phyloP scores from a whole-genome alignment of 1,284 basidiomycete species.

The Volvariella volvacea region DNA sequence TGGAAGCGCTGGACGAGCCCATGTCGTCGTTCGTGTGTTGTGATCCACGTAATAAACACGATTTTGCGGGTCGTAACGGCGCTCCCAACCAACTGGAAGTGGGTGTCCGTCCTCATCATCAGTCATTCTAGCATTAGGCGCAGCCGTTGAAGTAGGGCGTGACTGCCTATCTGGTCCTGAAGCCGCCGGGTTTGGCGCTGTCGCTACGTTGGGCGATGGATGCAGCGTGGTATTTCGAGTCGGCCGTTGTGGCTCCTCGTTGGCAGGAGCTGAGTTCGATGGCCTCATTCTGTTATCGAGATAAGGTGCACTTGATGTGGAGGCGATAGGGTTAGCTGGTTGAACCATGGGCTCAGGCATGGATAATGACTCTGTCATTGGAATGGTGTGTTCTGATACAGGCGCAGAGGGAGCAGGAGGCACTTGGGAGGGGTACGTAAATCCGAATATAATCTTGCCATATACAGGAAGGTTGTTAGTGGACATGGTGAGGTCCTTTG shows the following conservation, averaged over 20 bases:
- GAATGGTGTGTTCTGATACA: constrained; percentile 10
- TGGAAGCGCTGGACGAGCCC: constrained; percentile 64
- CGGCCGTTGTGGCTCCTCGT: constrained; percentile 3
- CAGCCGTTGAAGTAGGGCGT: background rate
- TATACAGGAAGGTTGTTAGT: constrained; percentile 84
- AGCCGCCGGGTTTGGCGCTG: background rate
- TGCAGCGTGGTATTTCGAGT: constrained; percentile 16
- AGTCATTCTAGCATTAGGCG: constrained; percentile 30
- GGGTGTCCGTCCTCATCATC: constrained; percentile 56
- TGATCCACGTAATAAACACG: constrained; percentile 92
- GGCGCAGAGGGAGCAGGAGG: constrained; percentile 18
- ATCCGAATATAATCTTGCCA: constrained; percentile 79
- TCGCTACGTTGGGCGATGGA: constrained; percentile 20
- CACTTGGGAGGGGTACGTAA: constrained; percentile 41
- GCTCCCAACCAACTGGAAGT: constrained; percentile 92
- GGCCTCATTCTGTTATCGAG: constrained; percentile 5
- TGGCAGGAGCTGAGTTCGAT: background rate
- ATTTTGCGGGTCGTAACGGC: constrained; percentile 82
- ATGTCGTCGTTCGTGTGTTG: constrained; percentile 90
- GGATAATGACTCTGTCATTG: constrained; percentile 7
- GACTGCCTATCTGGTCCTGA: no score
- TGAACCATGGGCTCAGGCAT: constrained; percentile 6
- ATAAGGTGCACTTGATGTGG: background rate
- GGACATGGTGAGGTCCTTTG: constrained; percentile 79
- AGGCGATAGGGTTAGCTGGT: constrained; percentile 13